phyloP scores from a whole-genome alignment of 2,329 filamentous ascomycete species.

The Colletotrichum viniferum region DNA sequence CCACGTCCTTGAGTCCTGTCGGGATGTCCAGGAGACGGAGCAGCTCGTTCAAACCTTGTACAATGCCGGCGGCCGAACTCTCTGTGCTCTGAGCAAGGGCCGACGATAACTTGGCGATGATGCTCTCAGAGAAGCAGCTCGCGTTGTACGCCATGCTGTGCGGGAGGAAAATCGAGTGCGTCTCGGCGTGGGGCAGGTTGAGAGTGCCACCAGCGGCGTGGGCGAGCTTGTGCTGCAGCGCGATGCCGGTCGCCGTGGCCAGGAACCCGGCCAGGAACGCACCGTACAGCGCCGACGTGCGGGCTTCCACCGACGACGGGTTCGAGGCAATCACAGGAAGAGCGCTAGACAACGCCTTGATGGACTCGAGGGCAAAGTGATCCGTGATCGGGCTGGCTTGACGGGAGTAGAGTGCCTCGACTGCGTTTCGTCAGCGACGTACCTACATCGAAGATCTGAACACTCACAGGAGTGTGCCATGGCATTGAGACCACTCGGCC shows the following conservation, averaged over 20 bases:
- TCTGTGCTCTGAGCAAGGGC: constrained; percentile 12
- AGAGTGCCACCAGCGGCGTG: constrained; percentile 14
- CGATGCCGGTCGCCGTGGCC: constrained; percentile 11
- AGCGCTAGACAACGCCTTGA: constrained; percentile 29
- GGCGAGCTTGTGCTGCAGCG: constrained; percentile 20
- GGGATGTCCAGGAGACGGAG: constrained; percentile 46
- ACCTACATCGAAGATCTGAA: neutral
- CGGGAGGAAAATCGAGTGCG: constrained; percentile 16
- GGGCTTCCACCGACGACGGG: constrained; percentile 47
- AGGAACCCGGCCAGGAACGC: constrained; percentile 15
- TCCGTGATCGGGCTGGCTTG: constrained; percentile 15
- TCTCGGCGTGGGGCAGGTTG: constrained; percentile 19
- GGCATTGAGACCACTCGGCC: constrained; percentile 18
- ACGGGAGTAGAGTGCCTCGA: constrained; percentile 17
- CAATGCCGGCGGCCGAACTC: neutral
- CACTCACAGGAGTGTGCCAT: constrained; percentile 18
- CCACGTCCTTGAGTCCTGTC: constrained; percentile 54
- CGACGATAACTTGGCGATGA: neutral
- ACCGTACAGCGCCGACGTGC: constrained; percentile 29
- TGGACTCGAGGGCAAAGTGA: constrained; percentile 16
- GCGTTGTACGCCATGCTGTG: constrained; percentile 18
- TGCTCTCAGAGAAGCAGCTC: neutral
- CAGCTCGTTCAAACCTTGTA: constrained; percentile 15
- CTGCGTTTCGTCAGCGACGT: neutral
- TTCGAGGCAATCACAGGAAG: constrained; percentile 57